phyloP scores from a whole-genome alignment of 116 monocot species.

The Posidonia oceanica region DNA sequence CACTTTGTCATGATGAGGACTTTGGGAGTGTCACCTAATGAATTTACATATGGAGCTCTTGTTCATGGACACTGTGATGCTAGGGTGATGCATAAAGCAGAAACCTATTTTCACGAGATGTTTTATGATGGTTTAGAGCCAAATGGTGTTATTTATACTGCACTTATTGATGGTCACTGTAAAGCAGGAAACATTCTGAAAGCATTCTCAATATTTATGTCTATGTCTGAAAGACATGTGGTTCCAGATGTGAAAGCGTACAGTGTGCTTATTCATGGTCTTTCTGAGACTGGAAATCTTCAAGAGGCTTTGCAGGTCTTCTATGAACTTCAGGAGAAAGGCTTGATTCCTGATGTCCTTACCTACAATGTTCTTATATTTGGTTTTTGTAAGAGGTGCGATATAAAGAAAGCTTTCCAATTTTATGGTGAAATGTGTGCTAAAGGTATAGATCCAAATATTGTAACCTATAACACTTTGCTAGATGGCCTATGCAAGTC shows the following conservation, averaged over 20 bases:
- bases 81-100: slow-evolving; percentile 52
- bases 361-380: slow-evolving; percentile 59
- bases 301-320: slow-evolving; percentile 51
- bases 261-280: slow-evolving; percentile 50
- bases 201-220: slow-evolving; percentile 31
- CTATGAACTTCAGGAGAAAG: slow-evolving; percentile 42
- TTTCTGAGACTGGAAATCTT: slow-evolving; percentile 50
- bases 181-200: slow-evolving; percentile 34
- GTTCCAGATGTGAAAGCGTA: slow-evolving; percentile 59
- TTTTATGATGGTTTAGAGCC: slow-evolving; percentile 40
- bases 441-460: slow-evolving; percentile 52
- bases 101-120: slow-evolving; percentile 54
- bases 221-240: slow-evolving; percentile 35
- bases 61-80: slow-evolving; percentile 38
- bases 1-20: slow-evolving; percentile 41
- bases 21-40: slow-evolving; percentile 44
- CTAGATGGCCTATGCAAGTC: slow-evolving; percentile 61
- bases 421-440: slow-evolving; percentile 48
- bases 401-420: slow-evolving; percentile 37
- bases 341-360: slow-evolving; percentile 48
- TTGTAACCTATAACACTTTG: slow-evolving; percentile 61
- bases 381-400: slow-evolving; percentile 48
- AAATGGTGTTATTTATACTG: slow-evolving; percentile 50
- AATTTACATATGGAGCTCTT: slow-evolving; percentile 58
- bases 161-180: slow-evolving; percentile 57